phyloP scores from a whole-genome alignment of 2,329 filamentous ascomycete genomes.

The Escovopsis sp. region DNA sequence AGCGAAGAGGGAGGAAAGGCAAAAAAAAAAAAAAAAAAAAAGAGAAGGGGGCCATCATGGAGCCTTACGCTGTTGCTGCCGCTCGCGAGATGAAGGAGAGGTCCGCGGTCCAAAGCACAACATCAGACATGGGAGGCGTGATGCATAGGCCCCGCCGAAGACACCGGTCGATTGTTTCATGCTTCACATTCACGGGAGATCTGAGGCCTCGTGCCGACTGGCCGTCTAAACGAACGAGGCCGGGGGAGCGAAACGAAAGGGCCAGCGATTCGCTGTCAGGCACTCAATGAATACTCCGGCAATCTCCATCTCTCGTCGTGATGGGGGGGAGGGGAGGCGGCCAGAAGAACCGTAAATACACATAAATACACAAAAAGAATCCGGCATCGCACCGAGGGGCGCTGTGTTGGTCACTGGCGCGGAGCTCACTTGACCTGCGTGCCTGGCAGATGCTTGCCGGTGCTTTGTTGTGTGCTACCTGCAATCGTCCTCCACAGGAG shows the following conservation, averaged over 20 bases:
- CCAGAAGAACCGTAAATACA: slow-evolving; percentile 5
- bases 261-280: slow-evolving; percentile 8
- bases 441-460: no score
- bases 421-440: background rate
- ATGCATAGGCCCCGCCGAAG: slow-evolving; percentile 26
- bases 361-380: background rate
- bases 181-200: slow-evolving; percentile 9
- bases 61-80: slow-evolving; percentile 24
- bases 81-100: slow-evolving; percentile 17
- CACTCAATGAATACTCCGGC: background rate
- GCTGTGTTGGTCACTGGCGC: background rate
- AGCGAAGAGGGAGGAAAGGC: slow-evolving; percentile 9
- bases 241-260: slow-evolving; percentile 11
- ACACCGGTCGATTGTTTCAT: slow-evolving; percentile 30
- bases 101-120: slow-evolving; percentile 29
- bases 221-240: slow-evolving; percentile 6
- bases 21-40: background rate
- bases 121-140: slow-evolving; percentile 32
- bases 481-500: background rate
- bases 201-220: slow-evolving; percentile 7
- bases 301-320: no score
- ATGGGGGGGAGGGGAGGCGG: slow-evolving; percentile 1
- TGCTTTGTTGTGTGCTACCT: no score
- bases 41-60: slow-evolving; percentile 6
- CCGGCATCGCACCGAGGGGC: no score